phyloP scores from a whole-genome alignment of 108 stramenopile genomes.

The Cyclotella sp. region DNA sequence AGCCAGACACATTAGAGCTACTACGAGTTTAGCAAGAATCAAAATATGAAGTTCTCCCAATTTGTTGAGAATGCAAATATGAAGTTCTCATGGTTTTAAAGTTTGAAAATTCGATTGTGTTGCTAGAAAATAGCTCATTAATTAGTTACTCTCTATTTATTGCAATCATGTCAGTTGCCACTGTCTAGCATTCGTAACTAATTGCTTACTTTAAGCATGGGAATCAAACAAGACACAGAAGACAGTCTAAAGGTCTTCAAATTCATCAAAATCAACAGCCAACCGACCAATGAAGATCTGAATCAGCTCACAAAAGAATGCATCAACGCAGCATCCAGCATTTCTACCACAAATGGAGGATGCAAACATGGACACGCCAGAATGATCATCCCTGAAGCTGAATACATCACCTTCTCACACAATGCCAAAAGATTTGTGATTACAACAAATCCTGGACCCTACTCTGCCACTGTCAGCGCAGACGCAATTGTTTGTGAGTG shows the following conservation, averaged over 20 bases:
- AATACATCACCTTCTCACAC: conserved; percentile 18
- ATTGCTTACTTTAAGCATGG: too few relatives aligned
- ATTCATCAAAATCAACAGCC: conserved; percentile 21
- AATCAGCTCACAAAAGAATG: conserved; percentile 24
- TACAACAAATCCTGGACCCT: conserved; percentile 7
- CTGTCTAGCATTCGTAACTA: too few relatives aligned
- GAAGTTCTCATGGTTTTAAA: too few relatives aligned
- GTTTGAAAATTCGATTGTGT: too few relatives aligned
- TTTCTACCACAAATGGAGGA: conserved; percentile 17
- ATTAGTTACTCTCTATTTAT: too few relatives aligned
- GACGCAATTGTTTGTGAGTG: conserved; percentile 7
- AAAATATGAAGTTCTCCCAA: too few relatives aligned
- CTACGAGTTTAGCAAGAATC: too few relatives aligned
- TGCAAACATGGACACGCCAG: conserved; percentile 16
- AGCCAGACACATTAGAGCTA: too few relatives aligned
- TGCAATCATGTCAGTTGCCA: too few relatives aligned
- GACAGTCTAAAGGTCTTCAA: neutral
- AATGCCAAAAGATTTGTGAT: neutral
- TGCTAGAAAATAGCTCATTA: too few relatives aligned
- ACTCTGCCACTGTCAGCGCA: conserved; percentile 6
- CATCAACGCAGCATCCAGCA: conserved; percentile 10
- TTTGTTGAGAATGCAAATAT: too few relatives aligned
- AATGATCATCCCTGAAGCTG: conserved; percentile 16
- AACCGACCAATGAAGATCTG: conserved; percentile 18
- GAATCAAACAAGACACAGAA: too few relatives aligned